These are phyloP conservation scores for Trypanosoma avium DNA, from an alignment of 208 protist genomes.

Conservation along the genomic window DNA sequence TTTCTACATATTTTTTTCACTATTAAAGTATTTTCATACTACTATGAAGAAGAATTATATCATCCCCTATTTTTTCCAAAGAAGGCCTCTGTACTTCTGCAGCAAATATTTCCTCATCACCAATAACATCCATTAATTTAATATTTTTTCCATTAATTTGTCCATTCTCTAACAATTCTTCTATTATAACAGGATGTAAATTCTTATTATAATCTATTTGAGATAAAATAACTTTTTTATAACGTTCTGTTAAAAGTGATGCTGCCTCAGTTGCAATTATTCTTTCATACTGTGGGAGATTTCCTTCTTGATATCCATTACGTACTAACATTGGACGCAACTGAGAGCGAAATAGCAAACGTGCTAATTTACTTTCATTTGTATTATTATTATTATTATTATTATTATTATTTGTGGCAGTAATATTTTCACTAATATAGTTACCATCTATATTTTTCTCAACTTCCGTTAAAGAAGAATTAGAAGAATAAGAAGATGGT, in stretches of 20 bases:
- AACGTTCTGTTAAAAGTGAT: constrained; percentile 42
- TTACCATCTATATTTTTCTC: too few species aligned
- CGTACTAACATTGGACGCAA: constrained; percentile 25
- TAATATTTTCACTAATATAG: background rate
- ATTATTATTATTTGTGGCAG: background rate
- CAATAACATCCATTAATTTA: constrained; percentile 10
- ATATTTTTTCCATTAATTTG: constrained; percentile 30
- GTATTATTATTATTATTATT: background rate
- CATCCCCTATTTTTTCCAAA: constrained; percentile 19
- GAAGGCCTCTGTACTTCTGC: constrained; percentile 18
- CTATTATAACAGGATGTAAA: constrained; percentile 26
- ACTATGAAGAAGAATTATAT: constrained; percentile 22
- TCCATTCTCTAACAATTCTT: constrained; percentile 67
- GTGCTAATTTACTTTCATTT: too few species aligned
- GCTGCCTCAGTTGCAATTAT: constrained; percentile 37
- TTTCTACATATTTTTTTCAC: too few species aligned
- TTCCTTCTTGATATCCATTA: constrained; percentile 70
- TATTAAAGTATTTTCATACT: constrained; percentile 10
- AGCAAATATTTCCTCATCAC: constrained; percentile 13
- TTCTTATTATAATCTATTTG: too few species aligned
- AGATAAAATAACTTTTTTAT: constrained; percentile 35
- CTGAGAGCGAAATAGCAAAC: constrained; percentile 15
- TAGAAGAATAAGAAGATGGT: background rate
- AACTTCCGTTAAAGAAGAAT: too few species aligned
- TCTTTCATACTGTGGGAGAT: constrained; percentile 45